Conservation (phyloP, 331 rosid genomes). For the Stylosanthes scabra region DNA sequence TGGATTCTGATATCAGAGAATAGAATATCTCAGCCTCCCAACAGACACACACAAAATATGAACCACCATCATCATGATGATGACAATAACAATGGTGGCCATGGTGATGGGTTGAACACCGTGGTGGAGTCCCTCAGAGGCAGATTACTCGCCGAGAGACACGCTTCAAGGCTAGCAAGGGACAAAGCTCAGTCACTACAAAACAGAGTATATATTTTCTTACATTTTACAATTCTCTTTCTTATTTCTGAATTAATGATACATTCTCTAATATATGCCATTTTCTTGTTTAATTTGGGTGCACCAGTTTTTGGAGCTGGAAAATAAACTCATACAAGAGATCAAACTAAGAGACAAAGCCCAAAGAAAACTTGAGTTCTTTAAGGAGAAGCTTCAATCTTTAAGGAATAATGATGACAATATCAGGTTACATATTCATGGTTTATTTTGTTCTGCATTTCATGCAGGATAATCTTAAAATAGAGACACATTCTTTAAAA, state of each 20-base stretch:
- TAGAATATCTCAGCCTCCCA: too few relatives aligned
- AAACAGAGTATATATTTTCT: slow-evolving; percentile 48
- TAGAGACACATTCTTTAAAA: too few relatives aligned
- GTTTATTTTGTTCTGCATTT: neutral
- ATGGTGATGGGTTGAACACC: slow-evolving; percentile 47
- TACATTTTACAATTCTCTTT: neutral
- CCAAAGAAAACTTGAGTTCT: slow-evolving; percentile 64
- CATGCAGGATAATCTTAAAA: neutral
- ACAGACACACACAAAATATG: too few relatives aligned
- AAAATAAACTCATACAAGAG: slow-evolving; percentile 65
- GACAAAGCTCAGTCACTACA: slow-evolving; percentile 54
- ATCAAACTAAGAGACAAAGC: slow-evolving; percentile 64
- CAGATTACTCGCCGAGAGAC: slow-evolving; percentile 78
- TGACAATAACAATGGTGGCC: neutral
- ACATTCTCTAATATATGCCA: neutral
- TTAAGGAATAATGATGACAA: neutral
- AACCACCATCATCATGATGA: neutral
- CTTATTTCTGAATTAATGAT: neutral
- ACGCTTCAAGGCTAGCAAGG: slow-evolving; percentile 65
- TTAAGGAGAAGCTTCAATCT: slow-evolving; percentile 70
- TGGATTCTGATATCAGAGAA: neutral
- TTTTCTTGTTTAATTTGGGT: neutral
- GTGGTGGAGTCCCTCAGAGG: slow-evolving; percentile 73
- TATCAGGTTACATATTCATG: too few relatives aligned
- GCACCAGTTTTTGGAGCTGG: slow-evolving; percentile 71